Evolutionary conservation across 1,139 yeast species (phyloP), one percentile per base, ranked within the genome.

Genomic region (Debaryomyces sp.): DNA sequence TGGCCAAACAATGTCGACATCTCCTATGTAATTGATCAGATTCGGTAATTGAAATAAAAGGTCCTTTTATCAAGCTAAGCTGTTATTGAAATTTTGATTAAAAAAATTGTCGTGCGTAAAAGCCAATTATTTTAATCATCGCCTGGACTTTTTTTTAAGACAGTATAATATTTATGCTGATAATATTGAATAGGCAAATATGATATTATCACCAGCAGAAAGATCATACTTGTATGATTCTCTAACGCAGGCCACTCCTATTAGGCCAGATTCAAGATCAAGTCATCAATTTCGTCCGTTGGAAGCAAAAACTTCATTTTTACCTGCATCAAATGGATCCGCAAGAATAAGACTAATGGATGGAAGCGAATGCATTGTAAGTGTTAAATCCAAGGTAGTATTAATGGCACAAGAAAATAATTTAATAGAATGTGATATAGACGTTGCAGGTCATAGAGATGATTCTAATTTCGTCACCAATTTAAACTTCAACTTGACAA

Each of bases 301-400:
- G 42, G 96, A 90, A 59, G 89, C 96, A 6, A 84, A 83, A 26
- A 84, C 91, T 5, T 85, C 87, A 47, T 87, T 91, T 59, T 74
- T 92, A 51, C 95, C 96, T 0, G 82, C 86, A 41, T 87, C 97
- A 7, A 89, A 92, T 68, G 99, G 99, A 17, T 90, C 97, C 6
- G 88, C 97, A 1, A 78, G 96, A 68, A 82, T 92, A 33, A 78
- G 92, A 58, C 79, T 90, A 34, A 80, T 88, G 50, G 97, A 92
- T 66, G 97, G 98, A 21, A 84, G 91, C 56, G 98, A 92, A 66
- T 90, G 97, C 62, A 85, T 92, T 43, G 92, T 90, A 2, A 94
- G 97, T 60, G 80, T 92, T 44, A 92, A 92, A 66, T 81, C 92
- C 8, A 87, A 88, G 59, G 97, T 92, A 2, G 87, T 89, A n/a